phyloP scores from a whole-genome alignment of 164 flowering plant species.

The Paratinospora sagittata region DNA sequence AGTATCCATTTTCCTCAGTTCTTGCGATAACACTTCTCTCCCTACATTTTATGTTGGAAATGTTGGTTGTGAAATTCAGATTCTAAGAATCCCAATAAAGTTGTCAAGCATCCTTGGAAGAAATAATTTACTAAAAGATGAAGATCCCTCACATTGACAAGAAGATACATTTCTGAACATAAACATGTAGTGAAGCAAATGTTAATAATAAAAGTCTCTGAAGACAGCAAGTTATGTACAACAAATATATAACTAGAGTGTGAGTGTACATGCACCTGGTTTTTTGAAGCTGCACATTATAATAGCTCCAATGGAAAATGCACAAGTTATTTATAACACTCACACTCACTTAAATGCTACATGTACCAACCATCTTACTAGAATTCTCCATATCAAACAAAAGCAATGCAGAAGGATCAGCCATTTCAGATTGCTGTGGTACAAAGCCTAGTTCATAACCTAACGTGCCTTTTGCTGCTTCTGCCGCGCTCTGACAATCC shows the following conservation, averaged over 20 bases:
- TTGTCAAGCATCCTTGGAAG: no score
- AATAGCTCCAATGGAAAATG: neutral
- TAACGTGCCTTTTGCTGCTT: neutral
- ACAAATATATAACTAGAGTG: neutral
- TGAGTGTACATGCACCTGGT: neutral
- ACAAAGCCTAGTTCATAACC: neutral
- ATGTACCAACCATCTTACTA: neutral
- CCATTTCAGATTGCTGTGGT: neutral
- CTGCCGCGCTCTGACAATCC: neutral
- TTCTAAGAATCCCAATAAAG: no score
- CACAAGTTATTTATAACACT: neutral
- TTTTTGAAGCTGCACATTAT: neutral
- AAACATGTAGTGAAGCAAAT: neutral
- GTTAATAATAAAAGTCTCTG: neutral
- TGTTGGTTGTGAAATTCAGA: no score
- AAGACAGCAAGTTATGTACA: neutral
- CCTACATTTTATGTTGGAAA: no score
- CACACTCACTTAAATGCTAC: neutral
- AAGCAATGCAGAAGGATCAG: neutral
- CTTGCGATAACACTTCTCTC: no score
- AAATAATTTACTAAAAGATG: no score
- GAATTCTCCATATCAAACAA: neutral
- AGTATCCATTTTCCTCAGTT: no score
- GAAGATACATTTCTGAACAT: neutral
- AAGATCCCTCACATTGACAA: no score